Base-by-base conservation (phyloP, 441 rosid genomes). In the Gossypium trilobum region DNA sequence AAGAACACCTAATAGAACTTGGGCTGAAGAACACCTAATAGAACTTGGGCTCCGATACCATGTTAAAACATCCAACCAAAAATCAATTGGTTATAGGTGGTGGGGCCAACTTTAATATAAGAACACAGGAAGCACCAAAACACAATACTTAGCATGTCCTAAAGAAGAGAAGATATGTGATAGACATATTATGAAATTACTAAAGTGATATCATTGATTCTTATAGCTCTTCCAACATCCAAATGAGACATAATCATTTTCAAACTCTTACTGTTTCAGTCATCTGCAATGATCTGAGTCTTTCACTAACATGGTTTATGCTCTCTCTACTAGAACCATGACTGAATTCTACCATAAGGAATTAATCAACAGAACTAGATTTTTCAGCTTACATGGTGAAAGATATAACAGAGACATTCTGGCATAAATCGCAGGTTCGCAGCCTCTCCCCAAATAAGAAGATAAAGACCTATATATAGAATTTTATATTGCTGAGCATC, bases 391-490 rank as follows among this genome's bases (percentile, higher is more conserved):
- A 92, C 99, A 74, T 95, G 91, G 77, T 95, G 99, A 85, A 95
- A 95, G 67, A 95, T 91, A 78, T 86, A 95, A 44, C 97, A 95
- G 46, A 95, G 76, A 79, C 97, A 95, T 83, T 95, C 99, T 25
- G 97, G 93, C 96, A 95, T 86, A 78, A 92, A 87, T 84, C 99
- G 87, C 87, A 95, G 75, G 82, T 88, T 95, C 33, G 99, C 96
- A 58, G 99, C 97, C 81, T 95, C 99, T 59, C 99, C 99, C 99
- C 99, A 92, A 73, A 92, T 91, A 72, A 95, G 97, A 79, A 95
- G 96, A 87, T 92, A 87, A 78, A 95, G 99, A 73, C 87, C 97
- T 56, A 92, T 82, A 73, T 92, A 95, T 14, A 95, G 73, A 65
- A 93, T 85, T 84, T 95, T 92, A 78, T 88, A 84, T 70, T 92